Evolutionary conservation across 1,139 yeast genomes (phyloP).

Genomic region (Wickerhamiella pararugosa): DNA sequence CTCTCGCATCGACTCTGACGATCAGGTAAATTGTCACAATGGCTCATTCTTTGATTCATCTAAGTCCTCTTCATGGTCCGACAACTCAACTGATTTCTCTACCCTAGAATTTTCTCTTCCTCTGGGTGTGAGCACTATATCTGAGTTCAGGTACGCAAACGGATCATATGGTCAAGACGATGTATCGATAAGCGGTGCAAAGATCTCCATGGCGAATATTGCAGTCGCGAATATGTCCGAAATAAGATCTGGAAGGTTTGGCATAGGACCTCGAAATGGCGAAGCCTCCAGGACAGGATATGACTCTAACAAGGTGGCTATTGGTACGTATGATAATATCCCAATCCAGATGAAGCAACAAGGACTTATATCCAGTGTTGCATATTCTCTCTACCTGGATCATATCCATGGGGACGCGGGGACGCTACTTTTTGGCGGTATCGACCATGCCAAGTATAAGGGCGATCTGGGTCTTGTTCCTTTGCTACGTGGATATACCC

Average conservation of each 20-base stretch:
- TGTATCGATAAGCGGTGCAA: slow-evolving; percentile 22
- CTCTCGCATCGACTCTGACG: too few species aligned
- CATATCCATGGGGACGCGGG: slow-evolving; percentile 30
- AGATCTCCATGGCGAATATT: slow-evolving; percentile 25
- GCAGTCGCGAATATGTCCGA: slow-evolving; percentile 43
- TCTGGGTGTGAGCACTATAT: too few species aligned
- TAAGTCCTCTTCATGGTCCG: too few species aligned
- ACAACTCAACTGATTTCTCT: too few species aligned
- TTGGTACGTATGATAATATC: slow-evolving; percentile 13
- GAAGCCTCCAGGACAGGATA: too few species aligned
- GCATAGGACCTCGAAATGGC: slow-evolving; percentile 27
- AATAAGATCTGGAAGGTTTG: slow-evolving; percentile 43
- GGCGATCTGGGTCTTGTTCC: slow-evolving; percentile 31
- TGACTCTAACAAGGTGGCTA: neutral
- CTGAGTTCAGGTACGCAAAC: slow-evolving; percentile 18
- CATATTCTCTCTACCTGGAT: slow-evolving; percentile 42
- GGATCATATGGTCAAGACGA: too few species aligned
- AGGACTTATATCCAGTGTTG: slow-evolving; percentile 18
- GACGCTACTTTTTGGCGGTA: slow-evolving; percentile 40
- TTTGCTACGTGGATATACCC: slow-evolving; percentile 7
- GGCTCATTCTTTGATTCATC: too few species aligned
- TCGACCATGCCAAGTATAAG: slow-evolving; percentile 37
- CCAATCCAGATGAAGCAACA: slow-evolving; percentile 13
- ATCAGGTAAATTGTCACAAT: too few species aligned
- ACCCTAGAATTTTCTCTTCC: too few species aligned